Percentiles rank a stretch among this genome's conserved stretches.
Conservation (phyloP, 75 land plant genomes). For the Pinus taeda region DNA sequence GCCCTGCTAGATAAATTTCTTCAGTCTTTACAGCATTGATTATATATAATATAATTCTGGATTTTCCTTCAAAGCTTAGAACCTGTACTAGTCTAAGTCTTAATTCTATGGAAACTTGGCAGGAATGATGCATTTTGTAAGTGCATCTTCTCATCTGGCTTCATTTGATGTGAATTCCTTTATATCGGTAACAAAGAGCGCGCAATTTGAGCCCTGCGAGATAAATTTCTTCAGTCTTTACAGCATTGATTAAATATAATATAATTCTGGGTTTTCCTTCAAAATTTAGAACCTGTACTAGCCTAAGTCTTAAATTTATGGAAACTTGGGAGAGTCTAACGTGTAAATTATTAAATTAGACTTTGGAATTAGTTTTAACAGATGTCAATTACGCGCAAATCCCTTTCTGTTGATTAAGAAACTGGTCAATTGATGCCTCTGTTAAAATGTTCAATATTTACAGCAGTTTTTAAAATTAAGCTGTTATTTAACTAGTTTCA, state of each 20-base stretch:
- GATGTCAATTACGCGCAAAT: too few relatives aligned
- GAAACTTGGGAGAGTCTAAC: too few relatives aligned
- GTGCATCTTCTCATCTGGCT: slow-evolving; percentile 5
- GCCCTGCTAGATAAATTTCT: neutral
- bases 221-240: neutral
- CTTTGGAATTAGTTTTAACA: too few relatives aligned
- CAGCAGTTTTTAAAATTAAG: too few relatives aligned
- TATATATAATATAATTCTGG: neutral
- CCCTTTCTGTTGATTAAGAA: too few relatives aligned
- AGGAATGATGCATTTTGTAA: slow-evolving; percentile 70
- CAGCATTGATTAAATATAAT: neutral
- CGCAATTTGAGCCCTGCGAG: neutral
- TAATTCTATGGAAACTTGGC: slow-evolving; percentile 24
- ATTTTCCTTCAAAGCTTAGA: neutral
- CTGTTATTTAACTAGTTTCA: too few relatives aligned
- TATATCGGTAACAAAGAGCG: neutral
- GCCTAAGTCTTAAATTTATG: neutral
- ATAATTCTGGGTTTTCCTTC: neutral
- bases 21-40: too few relatives aligned
- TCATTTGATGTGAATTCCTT: neutral
- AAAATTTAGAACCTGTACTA: neutral
- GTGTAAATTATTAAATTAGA: too few relatives aligned
- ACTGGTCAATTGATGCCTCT: too few relatives aligned
- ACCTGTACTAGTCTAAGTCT: neutral
- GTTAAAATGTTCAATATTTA: too few relatives aligned